Evolutionary conservation across 1,139 yeast species (phyloP).

Genomic region (Candida sojae): DNA sequence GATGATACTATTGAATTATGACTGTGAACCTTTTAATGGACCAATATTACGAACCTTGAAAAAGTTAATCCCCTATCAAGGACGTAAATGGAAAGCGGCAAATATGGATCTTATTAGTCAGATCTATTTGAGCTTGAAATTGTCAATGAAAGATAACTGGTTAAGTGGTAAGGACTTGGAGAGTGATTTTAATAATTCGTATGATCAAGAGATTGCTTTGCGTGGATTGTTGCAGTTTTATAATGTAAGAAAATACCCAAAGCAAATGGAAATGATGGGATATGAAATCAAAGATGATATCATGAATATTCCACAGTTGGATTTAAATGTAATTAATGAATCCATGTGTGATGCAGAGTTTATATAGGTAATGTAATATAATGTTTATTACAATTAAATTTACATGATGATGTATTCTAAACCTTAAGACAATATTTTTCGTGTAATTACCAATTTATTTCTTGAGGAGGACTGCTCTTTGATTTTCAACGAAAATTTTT

Average conservation of each 20-base stretch:
- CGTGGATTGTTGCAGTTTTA: conserved; percentile 80
- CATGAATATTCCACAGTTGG: conserved; percentile 23
- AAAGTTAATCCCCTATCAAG: conserved; percentile 85
- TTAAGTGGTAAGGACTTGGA: conserved; percentile 81
- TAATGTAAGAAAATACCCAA: conserved; percentile 60
- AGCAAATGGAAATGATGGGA: conserved; percentile 56
- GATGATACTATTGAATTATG: conserved; percentile 48
- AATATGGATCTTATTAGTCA: conserved; percentile 94
- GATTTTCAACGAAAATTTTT: conserved; percentile 3
- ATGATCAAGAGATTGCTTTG: conserved; percentile 84
- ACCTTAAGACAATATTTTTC: neutral
- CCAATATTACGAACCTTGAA: conserved; percentile 76
- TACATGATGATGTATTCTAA: too few relatives aligned
- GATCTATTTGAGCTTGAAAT: conserved; percentile 73
- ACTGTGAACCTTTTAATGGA: conserved; percentile 62
- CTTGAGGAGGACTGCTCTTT: neutral
- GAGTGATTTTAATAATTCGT: conserved; percentile 72
- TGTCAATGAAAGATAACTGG: conserved; percentile 85
- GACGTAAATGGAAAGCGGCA: conserved; percentile 89
- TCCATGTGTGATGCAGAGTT: conserved; percentile 12
- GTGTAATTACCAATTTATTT: neutral
- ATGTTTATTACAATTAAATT: too few relatives aligned
- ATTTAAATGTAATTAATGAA: conserved; percentile 14
- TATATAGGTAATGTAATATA: neutral
- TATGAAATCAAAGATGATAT: conserved; percentile 37